Percentiles rank a stretch among this genome's conserved stretches.
Evolutionary conservation across 2,329 filamentous ascomycete genomes (phyloP).

Genomic region (Trichoderma gracile): DNA sequence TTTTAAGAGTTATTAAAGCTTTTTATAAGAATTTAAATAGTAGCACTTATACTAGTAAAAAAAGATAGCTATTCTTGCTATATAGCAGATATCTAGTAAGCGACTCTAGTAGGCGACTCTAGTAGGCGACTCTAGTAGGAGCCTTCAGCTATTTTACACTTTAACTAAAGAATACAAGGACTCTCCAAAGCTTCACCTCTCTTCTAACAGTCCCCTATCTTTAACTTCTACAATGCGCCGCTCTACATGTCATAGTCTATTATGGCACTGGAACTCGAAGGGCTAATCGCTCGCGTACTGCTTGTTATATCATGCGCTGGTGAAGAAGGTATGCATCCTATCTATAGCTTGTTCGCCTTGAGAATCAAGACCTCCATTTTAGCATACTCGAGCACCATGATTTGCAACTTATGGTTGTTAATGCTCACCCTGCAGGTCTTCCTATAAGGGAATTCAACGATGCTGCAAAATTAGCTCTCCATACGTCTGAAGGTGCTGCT

Average conservation of each 20-base stretch:
- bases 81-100: too few relatives aligned
- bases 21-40: too few relatives aligned
- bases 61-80: too few relatives aligned
- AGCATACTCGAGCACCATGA: background rate
- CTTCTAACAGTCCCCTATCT: too few relatives aligned
- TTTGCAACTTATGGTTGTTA: background rate
- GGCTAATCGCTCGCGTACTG: constrained; percentile 41
- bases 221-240: constrained; percentile 33
- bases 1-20: too few relatives aligned
- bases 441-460: constrained; percentile 37
- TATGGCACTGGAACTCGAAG: constrained; percentile 45
- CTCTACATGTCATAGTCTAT: constrained; percentile 21
- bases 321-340: constrained; percentile 38
- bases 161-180: too few relatives aligned
- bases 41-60: too few relatives aligned
- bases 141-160: too few relatives aligned
- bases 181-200: too few relatives aligned
- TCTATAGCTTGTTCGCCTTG: background rate
- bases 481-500: constrained; percentile 26
- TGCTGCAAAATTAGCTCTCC: constrained; percentile 36
- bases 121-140: too few relatives aligned
- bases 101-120: too few relatives aligned
- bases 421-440: constrained; percentile 32
- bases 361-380: background rate
- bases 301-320: constrained; percentile 43